phyloP scores from a whole-genome alignment of 2,329 filamentous ascomycete species.

The Grosmannia penicillata region DNA sequence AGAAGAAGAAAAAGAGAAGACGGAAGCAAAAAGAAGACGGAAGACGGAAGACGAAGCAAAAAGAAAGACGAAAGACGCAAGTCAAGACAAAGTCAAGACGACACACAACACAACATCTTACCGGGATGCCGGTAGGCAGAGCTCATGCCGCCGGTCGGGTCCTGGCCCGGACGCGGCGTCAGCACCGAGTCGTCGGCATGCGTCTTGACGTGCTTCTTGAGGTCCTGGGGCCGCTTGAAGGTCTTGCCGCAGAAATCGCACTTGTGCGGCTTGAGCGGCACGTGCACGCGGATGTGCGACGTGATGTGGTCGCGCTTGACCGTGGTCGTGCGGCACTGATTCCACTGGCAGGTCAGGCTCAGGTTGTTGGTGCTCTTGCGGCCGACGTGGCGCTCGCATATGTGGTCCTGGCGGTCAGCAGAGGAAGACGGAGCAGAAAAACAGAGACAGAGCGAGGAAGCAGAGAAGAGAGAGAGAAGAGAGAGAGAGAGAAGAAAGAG shows the following conservation, averaged over 20 bases:
- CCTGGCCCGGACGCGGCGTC: constrained; percentile 31
- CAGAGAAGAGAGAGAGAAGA: no score
- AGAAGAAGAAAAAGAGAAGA: constrained; percentile 20
- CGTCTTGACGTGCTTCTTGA: constrained; percentile 99
- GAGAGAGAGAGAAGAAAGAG: constrained; percentile 18
- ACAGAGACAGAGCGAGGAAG: no score
- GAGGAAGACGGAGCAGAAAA: no score
- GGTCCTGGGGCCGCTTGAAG: constrained; percentile 95
- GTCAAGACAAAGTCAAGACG: no score
- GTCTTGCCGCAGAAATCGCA: constrained; percentile 98
- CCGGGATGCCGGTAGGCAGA: constrained; percentile 35
- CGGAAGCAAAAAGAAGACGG: constrained; percentile 23
- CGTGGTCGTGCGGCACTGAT: constrained; percentile 85
- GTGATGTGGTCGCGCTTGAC: constrained; percentile 99
- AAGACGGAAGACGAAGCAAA: no score
- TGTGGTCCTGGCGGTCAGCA: constrained; percentile 58
- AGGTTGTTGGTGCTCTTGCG: constrained; percentile 99
- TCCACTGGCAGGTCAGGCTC: constrained; percentile 95
- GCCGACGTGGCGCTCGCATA: constrained; percentile 95
- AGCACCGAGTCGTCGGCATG: constrained; percentile 89
- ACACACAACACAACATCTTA: no score
- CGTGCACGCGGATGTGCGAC: constrained; percentile 94
- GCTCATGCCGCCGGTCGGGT: constrained; percentile 34
- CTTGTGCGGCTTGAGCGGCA: constrained; percentile 98
- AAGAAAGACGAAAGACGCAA: constrained; percentile 5